phyloP scores from a whole-genome alignment of 1,284 basidiomycete genomes.

The Fistulina hepatica region DNA sequence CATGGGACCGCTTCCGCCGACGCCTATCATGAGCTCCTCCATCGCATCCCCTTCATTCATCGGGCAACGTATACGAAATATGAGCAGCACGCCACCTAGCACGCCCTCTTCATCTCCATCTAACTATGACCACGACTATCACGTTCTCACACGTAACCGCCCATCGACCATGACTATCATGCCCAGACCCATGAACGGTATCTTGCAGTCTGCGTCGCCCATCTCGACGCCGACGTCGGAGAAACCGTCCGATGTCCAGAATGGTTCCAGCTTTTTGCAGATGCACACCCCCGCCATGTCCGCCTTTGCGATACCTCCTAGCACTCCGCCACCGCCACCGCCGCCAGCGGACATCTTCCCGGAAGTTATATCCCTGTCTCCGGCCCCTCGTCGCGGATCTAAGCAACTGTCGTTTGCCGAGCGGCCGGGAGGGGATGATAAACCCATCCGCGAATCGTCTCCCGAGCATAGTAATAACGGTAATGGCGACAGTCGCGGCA shows the following conservation, averaged over 20 bases:
- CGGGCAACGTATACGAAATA: slow-evolving; percentile 12
- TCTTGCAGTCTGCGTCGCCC: slow-evolving; percentile 11
- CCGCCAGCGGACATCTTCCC: slow-evolving; percentile 26
- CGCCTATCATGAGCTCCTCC: neutral
- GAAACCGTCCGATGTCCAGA: slow-evolving; percentile 39
- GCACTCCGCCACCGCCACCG: slow-evolving; percentile 22
- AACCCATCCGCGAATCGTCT: slow-evolving; percentile 16
- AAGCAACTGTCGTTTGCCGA: slow-evolving; percentile 22
- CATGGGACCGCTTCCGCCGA: slow-evolving; percentile 7
- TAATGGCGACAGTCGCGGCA: neutral
- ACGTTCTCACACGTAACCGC: too few species aligned
- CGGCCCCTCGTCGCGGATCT: slow-evolving; percentile 49
- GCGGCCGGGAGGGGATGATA: slow-evolving; percentile 12
- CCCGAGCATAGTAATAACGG: neutral
- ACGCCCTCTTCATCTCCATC: slow-evolving; percentile 3
- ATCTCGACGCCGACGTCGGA: slow-evolving; percentile 24
- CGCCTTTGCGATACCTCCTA: slow-evolving; percentile 20
- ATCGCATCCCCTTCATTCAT: slow-evolving; percentile 4
- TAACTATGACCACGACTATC: too few species aligned
- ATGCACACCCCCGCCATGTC: slow-evolving; percentile 35
- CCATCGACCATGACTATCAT: neutral
- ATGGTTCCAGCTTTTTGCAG: slow-evolving; percentile 49
- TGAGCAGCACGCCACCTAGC: slow-evolving; percentile 13
- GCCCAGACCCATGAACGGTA: neutral
- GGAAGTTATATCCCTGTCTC: slow-evolving; percentile 45